phyloP scores from a whole-genome alignment of 495 filamentous ascomycete species.

The Thozetella sp. region DNA sequence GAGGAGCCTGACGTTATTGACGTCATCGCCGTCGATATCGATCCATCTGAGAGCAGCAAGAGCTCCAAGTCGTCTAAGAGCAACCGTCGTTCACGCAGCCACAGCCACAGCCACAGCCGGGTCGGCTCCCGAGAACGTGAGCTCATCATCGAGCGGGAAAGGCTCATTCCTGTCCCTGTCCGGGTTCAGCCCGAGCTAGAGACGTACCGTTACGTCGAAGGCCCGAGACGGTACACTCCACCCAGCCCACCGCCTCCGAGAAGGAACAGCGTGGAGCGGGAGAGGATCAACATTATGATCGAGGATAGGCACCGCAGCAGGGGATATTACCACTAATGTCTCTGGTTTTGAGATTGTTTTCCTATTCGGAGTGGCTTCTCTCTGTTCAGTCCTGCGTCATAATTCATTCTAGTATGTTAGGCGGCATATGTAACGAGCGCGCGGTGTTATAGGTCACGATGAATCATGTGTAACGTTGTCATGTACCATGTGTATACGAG shows the following conservation, averaged over 20 bases:
- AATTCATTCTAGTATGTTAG: too few relatives aligned
- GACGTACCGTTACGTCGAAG: constrained; percentile 50
- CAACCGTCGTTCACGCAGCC: constrained; percentile 21
- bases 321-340: background rate
- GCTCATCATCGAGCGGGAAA: constrained; percentile 51
- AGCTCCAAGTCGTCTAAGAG: constrained; percentile 20
- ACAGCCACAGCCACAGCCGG: constrained; percentile 19
- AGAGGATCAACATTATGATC: constrained; percentile 11
- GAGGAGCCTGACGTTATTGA: constrained; percentile 42
- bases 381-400: too few relatives aligned
- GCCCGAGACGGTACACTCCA: constrained; percentile 22
- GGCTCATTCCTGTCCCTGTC: constrained; percentile 35
- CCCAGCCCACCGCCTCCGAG: background rate
- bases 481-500: background rate
- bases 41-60: constrained; percentile 29
- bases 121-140: constrained; percentile 30
- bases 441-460: background rate
- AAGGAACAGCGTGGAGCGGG: constrained; percentile 7
- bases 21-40: constrained; percentile 54
- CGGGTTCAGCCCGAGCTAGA: constrained; percentile 35
- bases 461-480: background rate
- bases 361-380: too few relatives aligned
- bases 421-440: background rate
- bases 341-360: too few relatives aligned
- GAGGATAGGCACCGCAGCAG: constrained; percentile 3